Evolutionary conservation across 2,329 filamentous ascomycete genomes (phyloP), one percentile per base, ranked within the genome.

Genomic region (Nakataea oryzae): DNA sequence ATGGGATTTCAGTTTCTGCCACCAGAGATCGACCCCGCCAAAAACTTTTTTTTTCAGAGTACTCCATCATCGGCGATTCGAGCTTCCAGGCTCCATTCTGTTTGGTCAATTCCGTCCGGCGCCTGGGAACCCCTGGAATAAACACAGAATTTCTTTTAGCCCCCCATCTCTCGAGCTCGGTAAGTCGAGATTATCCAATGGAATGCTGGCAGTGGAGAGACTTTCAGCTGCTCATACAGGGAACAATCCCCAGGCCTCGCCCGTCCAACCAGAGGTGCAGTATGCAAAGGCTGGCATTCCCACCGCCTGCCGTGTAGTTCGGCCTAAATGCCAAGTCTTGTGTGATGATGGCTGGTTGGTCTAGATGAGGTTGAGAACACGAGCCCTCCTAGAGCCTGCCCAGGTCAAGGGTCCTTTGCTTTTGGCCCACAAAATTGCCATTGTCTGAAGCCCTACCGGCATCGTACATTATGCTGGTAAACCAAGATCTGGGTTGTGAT

Each of bases 91-190:
- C 27, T 61, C 11, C 8, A 24, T 29, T 56, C 28, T 61, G 47
- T 61, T 61, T 61, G 59, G 59, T 34, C 59, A 61, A 61, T 61
- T 61, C 50, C 27, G 28, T 50, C 41, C 24, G 41, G 24, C 41
- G 41, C 41, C 41, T 50, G 41, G 41, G 41, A 50, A 7, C 41
- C 41, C 41, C 41, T 24, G 21, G 41, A 9, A 17, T 50, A 2
- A 9, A 9, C 24, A 21, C 17, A 50, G 41, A 47, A 8, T 50
- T 50, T 50, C 24, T 50, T 50, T n/a, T 7, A 3, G 2, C 21
- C 41, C 41, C 41, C n/a, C n/a, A n/a, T n/a, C 14, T 47, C 41
- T 8, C 17, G 41, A 47, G 41, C 41, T 47, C 41, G 21, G 41
- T n/a, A 9, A 17, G 17, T 24, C 41, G 41, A 17, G 17, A n/a